Conservation (phyloP, 2,329 filamentous ascomycete genomes). For the Trichoderma sp. region DNA sequence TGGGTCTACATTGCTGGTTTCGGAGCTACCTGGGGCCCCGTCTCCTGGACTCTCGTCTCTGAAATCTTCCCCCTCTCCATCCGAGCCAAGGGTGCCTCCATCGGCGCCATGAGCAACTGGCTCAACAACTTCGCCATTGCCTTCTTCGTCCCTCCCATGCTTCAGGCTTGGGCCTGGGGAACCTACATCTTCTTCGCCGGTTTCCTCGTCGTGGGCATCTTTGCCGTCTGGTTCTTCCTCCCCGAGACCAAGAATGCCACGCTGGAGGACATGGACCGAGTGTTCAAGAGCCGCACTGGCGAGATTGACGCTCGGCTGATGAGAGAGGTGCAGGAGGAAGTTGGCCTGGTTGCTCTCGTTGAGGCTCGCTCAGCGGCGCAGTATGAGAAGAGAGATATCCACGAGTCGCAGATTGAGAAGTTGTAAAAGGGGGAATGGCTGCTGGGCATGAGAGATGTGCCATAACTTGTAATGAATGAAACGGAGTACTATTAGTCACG, state of each 20-base stretch:
- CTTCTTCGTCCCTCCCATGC: conserved; percentile 67
- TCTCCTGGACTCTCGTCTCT: conserved; percentile 70
- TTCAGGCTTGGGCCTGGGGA: conserved; percentile 62
- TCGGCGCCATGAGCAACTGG: conserved; percentile 66
- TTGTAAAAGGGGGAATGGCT: background rate
- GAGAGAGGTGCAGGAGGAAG: conserved; percentile 26
- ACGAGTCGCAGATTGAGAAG: conserved; percentile 7
- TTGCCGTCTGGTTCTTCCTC: conserved; percentile 61
- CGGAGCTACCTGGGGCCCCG: conserved; percentile 72
- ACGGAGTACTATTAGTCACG: background rate
- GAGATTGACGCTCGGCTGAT: conserved; percentile 27
- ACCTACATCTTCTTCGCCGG: conserved; percentile 70
- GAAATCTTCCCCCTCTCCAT: conserved; percentile 73
- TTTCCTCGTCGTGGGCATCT: conserved; percentile 61
- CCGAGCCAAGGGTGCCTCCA: conserved; percentile 66
- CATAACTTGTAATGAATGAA: background rate
- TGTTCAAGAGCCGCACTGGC: conserved; percentile 44
- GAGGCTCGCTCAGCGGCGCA: background rate
- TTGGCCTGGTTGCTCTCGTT: conserved; percentile 23
- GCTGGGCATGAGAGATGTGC: background rate
- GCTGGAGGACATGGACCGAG: conserved; percentile 61
- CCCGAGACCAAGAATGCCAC: conserved; percentile 63
- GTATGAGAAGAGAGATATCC: conserved; percentile 16
- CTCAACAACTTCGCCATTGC: conserved; percentile 60
- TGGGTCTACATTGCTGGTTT: conserved; percentile 76